These are phyloP conservation scores for Candida sanyaensis DNA, from an alignment of 1,139 yeast species.

Conservation along the genomic window DNA sequence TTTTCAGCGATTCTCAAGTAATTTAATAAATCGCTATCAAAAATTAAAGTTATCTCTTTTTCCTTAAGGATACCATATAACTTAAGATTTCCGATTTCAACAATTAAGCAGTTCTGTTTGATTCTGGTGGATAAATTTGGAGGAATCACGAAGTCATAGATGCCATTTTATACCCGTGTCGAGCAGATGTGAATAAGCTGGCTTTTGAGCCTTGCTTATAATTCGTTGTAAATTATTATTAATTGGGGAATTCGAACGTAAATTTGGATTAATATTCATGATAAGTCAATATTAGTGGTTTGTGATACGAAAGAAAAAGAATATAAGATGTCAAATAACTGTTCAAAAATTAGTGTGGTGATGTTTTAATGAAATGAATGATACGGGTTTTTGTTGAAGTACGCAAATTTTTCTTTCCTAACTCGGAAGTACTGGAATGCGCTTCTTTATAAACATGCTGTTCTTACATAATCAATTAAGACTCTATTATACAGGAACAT, in stretches of 20 bases:
- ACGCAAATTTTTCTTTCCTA: neutral
- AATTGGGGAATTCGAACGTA: slow-evolving; percentile 4
- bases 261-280: slow-evolving; percentile 12
- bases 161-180: slow-evolving; percentile 18
- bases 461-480: neutral
- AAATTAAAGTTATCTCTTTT: slow-evolving; percentile 3
- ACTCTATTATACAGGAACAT: neutral
- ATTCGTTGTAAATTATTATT: neutral
- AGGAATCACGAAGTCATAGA: slow-evolving; percentile 21
- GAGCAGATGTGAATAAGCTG: slow-evolving; percentile 2
- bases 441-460: neutral
- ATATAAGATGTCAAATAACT: neutral
- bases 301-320: neutral
- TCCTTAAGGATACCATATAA: slow-evolving; percentile 4
- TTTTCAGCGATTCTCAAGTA: neutral
- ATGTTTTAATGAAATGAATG: neutral
- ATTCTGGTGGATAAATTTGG: slow-evolving; percentile 4
- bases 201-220: neutral
- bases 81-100: slow-evolving; percentile 10
- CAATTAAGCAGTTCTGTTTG: slow-evolving; percentile 8
- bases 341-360: neutral
- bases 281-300: neutral
- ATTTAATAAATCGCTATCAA: slow-evolving; percentile 6
- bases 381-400: neutral
- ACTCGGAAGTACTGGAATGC: neutral